A percentile compares a stretch with the other conserved stretches of the same genome.
phyloP scores from a whole-genome alignment of 192 early-diverging fungal species.

The Dispira parvispora region DNA sequence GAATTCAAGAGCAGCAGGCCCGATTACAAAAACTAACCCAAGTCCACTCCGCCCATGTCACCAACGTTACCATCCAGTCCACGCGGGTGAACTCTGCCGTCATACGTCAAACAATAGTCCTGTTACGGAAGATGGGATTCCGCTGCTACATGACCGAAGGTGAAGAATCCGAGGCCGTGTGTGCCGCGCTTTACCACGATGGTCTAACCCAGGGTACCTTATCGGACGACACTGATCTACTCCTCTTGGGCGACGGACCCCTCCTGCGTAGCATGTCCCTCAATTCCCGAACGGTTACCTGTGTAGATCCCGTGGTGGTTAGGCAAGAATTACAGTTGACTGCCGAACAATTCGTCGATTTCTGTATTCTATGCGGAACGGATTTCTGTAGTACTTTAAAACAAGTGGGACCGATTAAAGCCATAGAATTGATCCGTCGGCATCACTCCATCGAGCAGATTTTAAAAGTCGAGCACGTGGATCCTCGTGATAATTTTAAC shows the following conservation, averaged over 20 bases:
- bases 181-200: slow-evolving; percentile 31
- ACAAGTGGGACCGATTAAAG: slow-evolving; percentile 45
- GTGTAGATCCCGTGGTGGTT: slow-evolving; percentile 32
- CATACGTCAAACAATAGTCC: slow-evolving; percentile 24
- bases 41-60: neutral
- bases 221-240: slow-evolving; percentile 30
- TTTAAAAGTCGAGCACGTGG: slow-evolving; percentile 10
- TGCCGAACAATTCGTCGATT: slow-evolving; percentile 36
- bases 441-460: slow-evolving; percentile 48
- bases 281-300: slow-evolving; percentile 17
- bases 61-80: slow-evolving; percentile 14
- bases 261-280: slow-evolving; percentile 29
- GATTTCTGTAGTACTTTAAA: slow-evolving; percentile 49
- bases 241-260: slow-evolving; percentile 32
- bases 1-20: neutral
- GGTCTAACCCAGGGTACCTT: slow-evolving; percentile 37
- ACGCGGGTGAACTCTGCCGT: slow-evolving; percentile 29
- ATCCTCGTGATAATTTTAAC: neutral
- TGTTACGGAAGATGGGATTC: slow-evolving; percentile 32
- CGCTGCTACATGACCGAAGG: slow-evolving; percentile 24
- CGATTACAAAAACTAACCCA: neutral
- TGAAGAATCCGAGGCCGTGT: slow-evolving; percentile 50
- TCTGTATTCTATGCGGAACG: slow-evolving; percentile 64
- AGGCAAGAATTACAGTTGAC: slow-evolving; percentile 29
- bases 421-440: slow-evolving; percentile 33